phyloP scores from a whole-genome alignment of 1,284 basidiomycete species.

The Ganoderma sinense region DNA sequence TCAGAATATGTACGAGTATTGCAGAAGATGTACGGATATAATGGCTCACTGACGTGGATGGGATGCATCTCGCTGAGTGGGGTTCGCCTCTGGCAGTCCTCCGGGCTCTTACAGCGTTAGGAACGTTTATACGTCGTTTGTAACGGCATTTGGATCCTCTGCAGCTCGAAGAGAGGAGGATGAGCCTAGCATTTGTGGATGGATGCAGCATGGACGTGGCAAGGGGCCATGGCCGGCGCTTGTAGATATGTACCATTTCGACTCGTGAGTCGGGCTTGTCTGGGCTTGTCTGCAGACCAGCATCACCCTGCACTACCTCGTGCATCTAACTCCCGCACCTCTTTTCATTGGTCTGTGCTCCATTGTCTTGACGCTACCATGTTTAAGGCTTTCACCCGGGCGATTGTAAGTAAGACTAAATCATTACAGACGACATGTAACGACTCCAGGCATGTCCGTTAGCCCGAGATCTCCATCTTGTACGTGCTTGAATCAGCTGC shows the following conservation, averaged over 20 bases:
- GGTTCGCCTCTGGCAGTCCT: neutral
- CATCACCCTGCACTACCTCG: neutral
- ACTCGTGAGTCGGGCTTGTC: neutral
- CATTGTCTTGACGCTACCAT: neutral
- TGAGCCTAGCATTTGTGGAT: no score
- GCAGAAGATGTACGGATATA: neutral
- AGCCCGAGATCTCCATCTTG: slow-evolving; percentile 77
- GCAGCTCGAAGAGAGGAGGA: no score
- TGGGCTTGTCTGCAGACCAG: neutral
- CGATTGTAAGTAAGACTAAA: slow-evolving; percentile 12
- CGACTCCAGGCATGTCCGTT: neutral
- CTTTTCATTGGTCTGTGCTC: neutral
- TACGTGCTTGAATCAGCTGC: slow-evolving; percentile 41
- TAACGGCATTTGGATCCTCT: neutral
- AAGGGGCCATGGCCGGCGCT: neutral
- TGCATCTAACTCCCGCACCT: no score
- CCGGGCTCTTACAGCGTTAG: neutral
- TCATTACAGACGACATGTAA: neutral
- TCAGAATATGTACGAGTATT: neutral
- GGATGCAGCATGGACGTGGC: neutral
- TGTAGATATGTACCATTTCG: neutral
- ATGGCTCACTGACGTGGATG: neutral
- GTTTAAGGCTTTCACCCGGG: slow-evolving; percentile 27
- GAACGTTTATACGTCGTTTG: neutral
- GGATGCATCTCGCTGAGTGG: no score